phyloP scores from a whole-genome alignment of 2,329 filamentous ascomycete genomes.

The Aspergillus brunneoviolaceus region DNA sequence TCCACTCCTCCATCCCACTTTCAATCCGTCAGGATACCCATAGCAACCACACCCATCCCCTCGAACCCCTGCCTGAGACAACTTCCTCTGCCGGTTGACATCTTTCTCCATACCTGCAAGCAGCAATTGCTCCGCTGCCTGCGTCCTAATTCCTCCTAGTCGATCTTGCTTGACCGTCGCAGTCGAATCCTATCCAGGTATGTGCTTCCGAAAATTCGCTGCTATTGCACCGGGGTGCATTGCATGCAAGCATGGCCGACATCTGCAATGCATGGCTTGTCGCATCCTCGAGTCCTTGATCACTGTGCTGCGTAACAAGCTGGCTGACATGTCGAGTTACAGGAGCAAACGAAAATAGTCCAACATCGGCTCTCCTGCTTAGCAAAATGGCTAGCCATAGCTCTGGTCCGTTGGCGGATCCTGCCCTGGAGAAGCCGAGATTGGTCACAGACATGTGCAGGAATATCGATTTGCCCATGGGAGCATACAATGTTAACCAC shows the following conservation, averaged over 20 bases:
- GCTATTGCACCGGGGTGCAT: too few relatives aligned
- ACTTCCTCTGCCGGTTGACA: too few relatives aligned
- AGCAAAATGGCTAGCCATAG: constrained; percentile 7
- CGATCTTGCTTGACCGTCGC: background rate
- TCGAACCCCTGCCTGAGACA: background rate
- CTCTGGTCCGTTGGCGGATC: constrained; percentile 14
- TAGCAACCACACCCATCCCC: background rate
- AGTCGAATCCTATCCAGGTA: background rate
- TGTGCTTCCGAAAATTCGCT: background rate
- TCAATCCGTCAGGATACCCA: too few relatives aligned
- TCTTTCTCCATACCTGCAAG: too few relatives aligned
- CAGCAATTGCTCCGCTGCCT: too few relatives aligned
- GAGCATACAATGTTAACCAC: constrained; percentile 24
- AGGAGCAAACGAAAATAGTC: background rate
- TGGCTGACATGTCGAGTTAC: background rate
- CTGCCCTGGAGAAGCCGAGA: constrained; percentile 22
- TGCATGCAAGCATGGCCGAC: background rate
- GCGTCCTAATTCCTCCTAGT: background rate
- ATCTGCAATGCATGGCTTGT: background rate
- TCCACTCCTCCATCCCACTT: background rate
- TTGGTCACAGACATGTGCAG: constrained; percentile 23
- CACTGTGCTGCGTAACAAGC: too few relatives aligned
- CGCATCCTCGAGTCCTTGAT: background rate
- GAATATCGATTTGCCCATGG: constrained; percentile 26
- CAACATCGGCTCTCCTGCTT: background rate